Base-by-base conservation (phyloP, 805 yeast species). In the Zygosaccharomyces kombuchaensis region DNA sequence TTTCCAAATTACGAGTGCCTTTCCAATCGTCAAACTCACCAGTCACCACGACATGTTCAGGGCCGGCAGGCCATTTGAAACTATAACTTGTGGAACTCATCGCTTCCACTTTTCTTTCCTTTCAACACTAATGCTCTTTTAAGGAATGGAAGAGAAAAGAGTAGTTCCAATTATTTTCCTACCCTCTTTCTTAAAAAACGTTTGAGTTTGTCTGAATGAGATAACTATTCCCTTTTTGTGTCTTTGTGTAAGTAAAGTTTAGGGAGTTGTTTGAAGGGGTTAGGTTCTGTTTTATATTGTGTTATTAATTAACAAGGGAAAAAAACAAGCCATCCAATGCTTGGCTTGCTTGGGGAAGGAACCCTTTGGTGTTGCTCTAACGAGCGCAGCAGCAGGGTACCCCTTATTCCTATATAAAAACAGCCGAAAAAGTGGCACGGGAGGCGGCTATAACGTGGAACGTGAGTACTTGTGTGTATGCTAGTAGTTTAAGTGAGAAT, bases 11-110 rank as follows among this genome's bases (percentile, higher is more conserved):
- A 43, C 80, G 65, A 1, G 80, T 62, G 49, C 81, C 77, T 38
- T 74, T 58, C 90, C 90, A 84, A 57, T 78, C 70, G 58, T 82
- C 87, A 57, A 82, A 82, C 43, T 80, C 73, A 50, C 90, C 90
- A 16, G 89, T 83, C 42, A 84, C 77, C 53, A 78, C 70, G 47
- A 84, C 90, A 30, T 73, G 73, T 23, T 60, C 47, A 10, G 78
- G 78, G 47, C 87, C 85, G 8, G 67, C 58, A 44, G 78, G 75
- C 76, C 77, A 65, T 13, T 48, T 56, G 50, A 65, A 65, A 16
- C 60, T 63, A 39, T 59, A 59, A 40, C 54, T 51, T 31, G 52
- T 41, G 12, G 48, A 44, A 26, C 43, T 42, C 40, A 45, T 36
- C 19, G 9, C 25, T 38, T 17, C 23, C 10, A 22, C 17, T 14